phyloP scores from a whole-genome alignment of 1,284 basidiomycete genomes.

The Cystobasidiaceae sp. region DNA sequence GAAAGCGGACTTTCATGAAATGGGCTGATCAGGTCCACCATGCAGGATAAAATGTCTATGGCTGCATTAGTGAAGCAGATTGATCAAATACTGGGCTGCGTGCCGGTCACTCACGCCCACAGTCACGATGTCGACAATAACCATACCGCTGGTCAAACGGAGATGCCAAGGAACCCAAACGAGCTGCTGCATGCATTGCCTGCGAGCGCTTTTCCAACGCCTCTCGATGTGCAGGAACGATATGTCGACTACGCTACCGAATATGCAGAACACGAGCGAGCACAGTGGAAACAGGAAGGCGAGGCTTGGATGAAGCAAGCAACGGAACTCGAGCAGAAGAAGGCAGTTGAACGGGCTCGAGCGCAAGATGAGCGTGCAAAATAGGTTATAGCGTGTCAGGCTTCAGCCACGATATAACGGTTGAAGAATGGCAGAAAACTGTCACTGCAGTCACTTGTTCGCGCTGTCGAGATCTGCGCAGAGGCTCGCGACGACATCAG shows the following conservation, averaged over 20 bases:
- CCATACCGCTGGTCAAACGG: background rate
- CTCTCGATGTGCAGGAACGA: slow-evolving; percentile 71
- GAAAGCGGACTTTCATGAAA: background rate
- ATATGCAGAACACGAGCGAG: slow-evolving; percentile 71
- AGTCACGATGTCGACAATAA: background rate
- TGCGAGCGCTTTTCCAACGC: slow-evolving; percentile 4
- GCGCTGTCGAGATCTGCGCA: too few relatives aligned
- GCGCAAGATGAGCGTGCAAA: background rate
- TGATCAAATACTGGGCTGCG: slow-evolving; percentile 83
- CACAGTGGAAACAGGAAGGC: slow-evolving; percentile 49
- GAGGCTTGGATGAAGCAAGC: slow-evolving; percentile 38
- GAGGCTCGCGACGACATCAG: too few relatives aligned
- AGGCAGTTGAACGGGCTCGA: slow-evolving; percentile 4
- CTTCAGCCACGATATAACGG: too few relatives aligned
- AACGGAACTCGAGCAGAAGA: slow-evolving; percentile 21
- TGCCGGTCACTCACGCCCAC: slow-evolving; percentile 48
- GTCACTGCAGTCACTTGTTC: too few relatives aligned
- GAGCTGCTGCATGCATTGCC: slow-evolving; percentile 24
- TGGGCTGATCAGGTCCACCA: background rate
- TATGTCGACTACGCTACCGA: slow-evolving; percentile 74
- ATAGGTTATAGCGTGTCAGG: background rate
- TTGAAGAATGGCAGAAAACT: too few relatives aligned
- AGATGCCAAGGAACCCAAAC: background rate
- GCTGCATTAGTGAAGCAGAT: slow-evolving; percentile 71
- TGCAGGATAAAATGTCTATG: slow-evolving; percentile 86